These are phyloP conservation scores for Botryosphaeria dothidea DNA, from an alignment of 2,329 filamentous ascomycete species.

Conservation along the genomic window DNA sequence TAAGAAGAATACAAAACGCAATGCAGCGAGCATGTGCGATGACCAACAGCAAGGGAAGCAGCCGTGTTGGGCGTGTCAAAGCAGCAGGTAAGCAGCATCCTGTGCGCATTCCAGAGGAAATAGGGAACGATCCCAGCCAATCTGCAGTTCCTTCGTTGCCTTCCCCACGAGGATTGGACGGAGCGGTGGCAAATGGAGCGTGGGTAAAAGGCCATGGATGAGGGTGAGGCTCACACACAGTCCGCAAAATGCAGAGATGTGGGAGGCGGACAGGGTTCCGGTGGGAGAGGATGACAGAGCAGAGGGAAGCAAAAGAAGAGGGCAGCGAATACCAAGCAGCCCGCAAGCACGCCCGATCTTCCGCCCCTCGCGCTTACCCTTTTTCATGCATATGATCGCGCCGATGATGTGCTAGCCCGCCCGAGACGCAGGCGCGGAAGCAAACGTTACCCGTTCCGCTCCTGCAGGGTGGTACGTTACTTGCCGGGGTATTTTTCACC, in stretches of 20 bases:
- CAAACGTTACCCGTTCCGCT: slow-evolving; percentile 13
- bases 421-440: slow-evolving; percentile 12
- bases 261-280: neutral
- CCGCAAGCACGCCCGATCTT: neutral
- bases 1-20: neutral
- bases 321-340: neutral
- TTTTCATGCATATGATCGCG: slow-evolving; percentile 12
- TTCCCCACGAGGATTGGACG: too few relatives aligned
- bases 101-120: neutral
- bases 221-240: neutral
- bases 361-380: neutral
- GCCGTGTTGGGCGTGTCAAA: neutral
- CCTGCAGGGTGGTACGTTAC: slow-evolving; percentile 8
- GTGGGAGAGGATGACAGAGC: neutral
- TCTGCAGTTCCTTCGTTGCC: too few relatives aligned
- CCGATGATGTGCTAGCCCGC: slow-evolving; percentile 8
- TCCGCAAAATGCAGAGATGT: neutral
- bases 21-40: neutral
- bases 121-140: neutral
- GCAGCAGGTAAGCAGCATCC: neutral
- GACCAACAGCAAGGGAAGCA: neutral
- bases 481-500: neutral
- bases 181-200: too few relatives aligned
- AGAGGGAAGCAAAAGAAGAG: neutral
- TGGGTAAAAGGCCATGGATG: too few relatives aligned